Percentiles rank a stretch among this genome's conserved stretches.
phyloP scores from a whole-genome alignment of 75 land plant genomes.

The Selaginella tamariscina region DNA sequence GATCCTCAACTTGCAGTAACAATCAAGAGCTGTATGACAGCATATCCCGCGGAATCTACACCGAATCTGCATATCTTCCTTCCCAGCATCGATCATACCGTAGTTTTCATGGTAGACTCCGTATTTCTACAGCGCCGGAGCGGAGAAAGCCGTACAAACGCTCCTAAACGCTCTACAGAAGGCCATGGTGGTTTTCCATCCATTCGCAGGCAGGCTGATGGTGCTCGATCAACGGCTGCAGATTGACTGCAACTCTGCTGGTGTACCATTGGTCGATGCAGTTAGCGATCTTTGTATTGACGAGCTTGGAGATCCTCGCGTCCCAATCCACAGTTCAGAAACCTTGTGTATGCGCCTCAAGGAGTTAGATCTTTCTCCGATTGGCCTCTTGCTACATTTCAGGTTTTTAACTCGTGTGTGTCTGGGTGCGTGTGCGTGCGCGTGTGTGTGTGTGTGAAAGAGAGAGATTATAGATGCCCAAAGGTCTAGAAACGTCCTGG shows the following conservation, averaged over 20 bases:
- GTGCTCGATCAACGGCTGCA: conserved; percentile 34
- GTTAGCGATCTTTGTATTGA: conserved; percentile 26
- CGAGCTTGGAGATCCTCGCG: conserved; percentile 37
- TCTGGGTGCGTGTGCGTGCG: no score
- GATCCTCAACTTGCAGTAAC: background rate
- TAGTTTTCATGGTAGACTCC: conserved; percentile 40
- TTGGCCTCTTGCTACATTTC: background rate
- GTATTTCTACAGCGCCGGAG: conserved; percentile 34
- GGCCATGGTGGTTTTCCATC: conserved; percentile 42
- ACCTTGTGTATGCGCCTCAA: conserved; percentile 15
- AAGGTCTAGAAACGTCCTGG: no score
- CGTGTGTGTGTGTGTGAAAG: no score
- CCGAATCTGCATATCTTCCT: background rate
- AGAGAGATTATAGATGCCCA: no score
- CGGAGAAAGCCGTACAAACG: conserved; percentile 16
- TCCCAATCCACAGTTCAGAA: conserved; percentile 36
- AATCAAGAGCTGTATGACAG: background rate
- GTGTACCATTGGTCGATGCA: conserved; percentile 36
- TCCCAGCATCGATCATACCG: background rate
- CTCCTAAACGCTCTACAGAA: conserved; percentile 22
- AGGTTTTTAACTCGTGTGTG: no score
- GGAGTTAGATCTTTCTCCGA: background rate
- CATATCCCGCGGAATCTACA: background rate
- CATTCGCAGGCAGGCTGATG: conserved; percentile 43
- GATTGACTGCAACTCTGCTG: conserved; percentile 45